These are phyloP conservation scores for Pythium aquatile DNA, from an alignment of 352 stramenopile species.

Conservation along the genomic window DNA sequence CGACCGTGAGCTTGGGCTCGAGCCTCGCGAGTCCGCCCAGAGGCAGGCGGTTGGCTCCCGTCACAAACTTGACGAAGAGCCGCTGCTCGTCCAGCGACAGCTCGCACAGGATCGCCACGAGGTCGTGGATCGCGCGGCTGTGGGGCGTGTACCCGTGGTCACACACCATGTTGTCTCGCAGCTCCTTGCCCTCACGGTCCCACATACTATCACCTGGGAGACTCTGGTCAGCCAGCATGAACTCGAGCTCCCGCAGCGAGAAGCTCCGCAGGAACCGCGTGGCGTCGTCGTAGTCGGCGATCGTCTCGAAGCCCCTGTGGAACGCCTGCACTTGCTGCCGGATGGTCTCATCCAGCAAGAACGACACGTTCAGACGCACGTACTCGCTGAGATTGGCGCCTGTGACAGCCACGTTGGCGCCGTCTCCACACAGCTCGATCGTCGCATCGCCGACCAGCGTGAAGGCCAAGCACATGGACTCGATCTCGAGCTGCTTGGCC, in stretches of 20 bases:
- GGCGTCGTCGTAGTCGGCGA: constrained; percentile 27
- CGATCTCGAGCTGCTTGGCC: constrained; percentile 39
- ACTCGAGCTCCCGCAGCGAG: constrained; percentile 60
- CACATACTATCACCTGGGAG: constrained; percentile 47
- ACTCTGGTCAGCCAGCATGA: constrained; percentile 53
- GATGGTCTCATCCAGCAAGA: constrained; percentile 69
- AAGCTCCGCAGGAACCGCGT: constrained; percentile 54
- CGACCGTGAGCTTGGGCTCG: constrained; percentile 86
- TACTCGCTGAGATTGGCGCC: constrained; percentile 51
- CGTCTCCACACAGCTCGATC: constrained; percentile 51
- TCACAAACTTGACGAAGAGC: constrained; percentile 90
- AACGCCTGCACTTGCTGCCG: constrained; percentile 62
- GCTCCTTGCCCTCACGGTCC: constrained; percentile 61
- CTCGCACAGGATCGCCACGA: constrained; percentile 77
- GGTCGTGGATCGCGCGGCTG: constrained; percentile 63
- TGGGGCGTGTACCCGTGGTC: constrained; percentile 77
- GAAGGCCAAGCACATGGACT: constrained; percentile 71
- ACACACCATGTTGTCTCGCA: constrained; percentile 81
- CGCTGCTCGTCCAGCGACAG: constrained; percentile 67
- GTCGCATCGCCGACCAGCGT: constrained; percentile 66
- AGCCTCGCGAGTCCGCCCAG: constrained; percentile 79
- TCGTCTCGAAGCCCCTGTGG: constrained; percentile 63
- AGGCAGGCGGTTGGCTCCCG: constrained; percentile 81
- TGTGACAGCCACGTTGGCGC: constrained; percentile 46
- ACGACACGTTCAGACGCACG: constrained; percentile 45